Percentiles rank a stretch among this genome's conserved stretches.
Evolutionary conservation across 2,329 filamentous ascomycete species (phyloP).

Genomic region (Rachicladosporium sp.): DNA sequence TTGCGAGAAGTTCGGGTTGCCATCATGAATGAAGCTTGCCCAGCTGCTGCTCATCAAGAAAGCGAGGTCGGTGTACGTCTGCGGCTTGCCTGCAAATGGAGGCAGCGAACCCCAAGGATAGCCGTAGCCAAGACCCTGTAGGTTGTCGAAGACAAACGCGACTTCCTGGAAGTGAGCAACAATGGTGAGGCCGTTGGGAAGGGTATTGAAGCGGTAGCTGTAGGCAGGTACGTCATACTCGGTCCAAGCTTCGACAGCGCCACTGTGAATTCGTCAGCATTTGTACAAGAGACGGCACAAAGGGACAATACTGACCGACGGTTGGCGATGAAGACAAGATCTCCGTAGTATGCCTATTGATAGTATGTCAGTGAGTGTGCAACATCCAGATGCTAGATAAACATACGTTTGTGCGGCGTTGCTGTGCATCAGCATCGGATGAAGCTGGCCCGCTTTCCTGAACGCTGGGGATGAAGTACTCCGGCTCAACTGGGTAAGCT

Average conservation of each 20-base stretch:
- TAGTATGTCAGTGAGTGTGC: slow-evolving; percentile 15
- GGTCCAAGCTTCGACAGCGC: slow-evolving; percentile 11
- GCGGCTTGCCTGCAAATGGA: slow-evolving; percentile 24
- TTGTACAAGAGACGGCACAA: slow-evolving; percentile 10
- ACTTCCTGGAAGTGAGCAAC: slow-evolving; percentile 38
- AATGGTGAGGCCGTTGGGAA: slow-evolving; percentile 18
- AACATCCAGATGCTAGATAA: slow-evolving; percentile 23
- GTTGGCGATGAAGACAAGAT: slow-evolving; percentile 43
- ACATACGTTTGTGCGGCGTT: no score
- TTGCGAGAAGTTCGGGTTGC: slow-evolving; percentile 26
- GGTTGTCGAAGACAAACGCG: slow-evolving; percentile 40
- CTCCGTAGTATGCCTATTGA: slow-evolving; percentile 34
- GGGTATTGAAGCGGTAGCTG: slow-evolving; percentile 36
- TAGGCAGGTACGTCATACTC: slow-evolving; percentile 16
- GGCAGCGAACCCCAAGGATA: slow-evolving; percentile 19
- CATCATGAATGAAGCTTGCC: slow-evolving; percentile 32
- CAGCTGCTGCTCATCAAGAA: slow-evolving; percentile 33
- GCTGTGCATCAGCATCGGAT: slow-evolving; percentile 42
- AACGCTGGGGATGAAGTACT: slow-evolving; percentile 35
- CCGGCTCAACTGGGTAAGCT: slow-evolving; percentile 42
- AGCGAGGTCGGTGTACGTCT: slow-evolving; percentile 27
- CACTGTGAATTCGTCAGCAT: slow-evolving; percentile 10
- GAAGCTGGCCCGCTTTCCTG: slow-evolving; percentile 27
- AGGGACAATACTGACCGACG: slow-evolving; percentile 30
- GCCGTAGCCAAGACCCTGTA: slow-evolving; percentile 31